Evolutionary conservation across 2,329 filamentous ascomycete genomes (phyloP), one percentile per base, ranked within the genome.

Genomic region (Pyricularia sp.): DNA sequence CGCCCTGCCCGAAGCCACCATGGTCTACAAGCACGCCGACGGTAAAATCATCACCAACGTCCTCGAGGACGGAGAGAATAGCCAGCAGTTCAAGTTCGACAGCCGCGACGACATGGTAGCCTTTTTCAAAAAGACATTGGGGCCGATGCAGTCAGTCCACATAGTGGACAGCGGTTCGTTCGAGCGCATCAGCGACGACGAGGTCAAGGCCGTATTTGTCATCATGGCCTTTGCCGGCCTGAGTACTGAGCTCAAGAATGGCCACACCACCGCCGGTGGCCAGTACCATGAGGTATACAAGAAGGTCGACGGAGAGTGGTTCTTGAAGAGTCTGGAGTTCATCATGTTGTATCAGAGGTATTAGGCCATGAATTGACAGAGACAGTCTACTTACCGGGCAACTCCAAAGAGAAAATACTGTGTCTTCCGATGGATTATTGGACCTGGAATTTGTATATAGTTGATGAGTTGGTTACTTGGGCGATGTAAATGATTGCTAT

Each of bases 171-270:
- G 62, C 3, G 70, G 70, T 0, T 70, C 71, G 60, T 69, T 73
- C 31, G 70, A 71, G 65, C 70, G 66, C 16, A 67, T 61, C 13
- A 64, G 67, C 5, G 26, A 30, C 13, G 70, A 69, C 64, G 70
- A 72, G 60, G 68, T 72, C 62, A 69, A 68, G 62, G 68, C 68
- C 6, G 63, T 71, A 3, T 73, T 72, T 22, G 67, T 64, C 19
- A 40, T 66, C 10, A 65, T 66, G 0, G 63, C 63, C 40, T 24
- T 61, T n/a, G 13, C 26, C 31, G 65, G 64, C 6, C 64, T 65
- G 19, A 64, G 62, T 35, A 65, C 62, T 2, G 16, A 22, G 16
- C 57, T 0, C 44, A 62, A 33, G 57, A 57, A 40, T 40, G 66
- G n/a, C 28, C 62, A 63, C 28, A 44, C 33, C 10, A 65, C 62